phyloP scores from a whole-genome alignment of 1,139 yeast species.

The Ogataea hybrid region DNA sequence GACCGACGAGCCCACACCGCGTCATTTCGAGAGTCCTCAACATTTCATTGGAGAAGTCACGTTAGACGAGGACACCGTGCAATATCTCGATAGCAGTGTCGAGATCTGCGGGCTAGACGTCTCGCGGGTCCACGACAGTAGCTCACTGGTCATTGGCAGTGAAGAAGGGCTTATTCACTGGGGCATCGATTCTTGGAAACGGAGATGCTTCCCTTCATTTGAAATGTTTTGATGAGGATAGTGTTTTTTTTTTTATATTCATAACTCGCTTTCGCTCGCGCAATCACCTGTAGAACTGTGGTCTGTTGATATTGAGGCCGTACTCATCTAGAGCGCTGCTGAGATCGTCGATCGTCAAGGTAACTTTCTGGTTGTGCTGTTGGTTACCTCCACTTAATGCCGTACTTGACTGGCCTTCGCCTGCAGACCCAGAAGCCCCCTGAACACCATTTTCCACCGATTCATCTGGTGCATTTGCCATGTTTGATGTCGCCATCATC shows the following conservation, averaged over 20 bases:
- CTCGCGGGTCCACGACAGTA: conserved; percentile 35
- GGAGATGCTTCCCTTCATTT: conserved; percentile 46
- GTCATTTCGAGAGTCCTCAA: not conserved
- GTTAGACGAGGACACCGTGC: conserved; percentile 1
- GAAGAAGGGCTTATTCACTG: conserved; percentile 48
- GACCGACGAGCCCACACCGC: not conserved
- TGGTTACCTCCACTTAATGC: conserved; percentile 24
- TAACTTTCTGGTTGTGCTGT: conserved; percentile 69
- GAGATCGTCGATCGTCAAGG: conserved; percentile 84
- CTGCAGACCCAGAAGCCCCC: conserved; percentile 29
- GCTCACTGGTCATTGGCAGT: conserved; percentile 45
- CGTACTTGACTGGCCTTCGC: conserved; percentile 26
- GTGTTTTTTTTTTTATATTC: not conserved
- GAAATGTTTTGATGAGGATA: conserved; percentile 20
- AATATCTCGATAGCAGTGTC: conserved; percentile 27
- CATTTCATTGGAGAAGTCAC: not conserved
- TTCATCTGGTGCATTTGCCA: conserved; percentile 17
- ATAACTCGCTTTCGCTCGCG: conserved; percentile 4
- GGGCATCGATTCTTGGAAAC: conserved; percentile 50
- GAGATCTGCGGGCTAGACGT: conserved; percentile 50
- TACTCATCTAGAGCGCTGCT: conserved; percentile 88
- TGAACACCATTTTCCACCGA: conserved; percentile 24
- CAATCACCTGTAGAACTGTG: conserved; percentile 78
- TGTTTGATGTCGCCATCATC: conserved; percentile 45
- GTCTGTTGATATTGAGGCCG: conserved; percentile 86